Base-by-base conservation (phyloP, 2,329 filamentous ascomycete species). In the Penicillium sp. region DNA sequence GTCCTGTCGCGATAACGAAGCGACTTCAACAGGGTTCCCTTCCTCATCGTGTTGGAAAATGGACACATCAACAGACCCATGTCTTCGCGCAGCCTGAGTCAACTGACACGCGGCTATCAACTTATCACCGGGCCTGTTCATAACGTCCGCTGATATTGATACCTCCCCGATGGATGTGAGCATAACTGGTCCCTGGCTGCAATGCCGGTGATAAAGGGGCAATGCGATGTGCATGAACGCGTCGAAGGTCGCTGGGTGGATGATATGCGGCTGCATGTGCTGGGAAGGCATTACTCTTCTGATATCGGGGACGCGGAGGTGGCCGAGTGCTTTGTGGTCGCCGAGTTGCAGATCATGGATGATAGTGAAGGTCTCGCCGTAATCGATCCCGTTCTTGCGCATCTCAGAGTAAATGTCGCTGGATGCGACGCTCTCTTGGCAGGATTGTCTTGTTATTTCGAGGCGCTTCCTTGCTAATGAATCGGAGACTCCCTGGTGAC, bases 221-320 rank as follows among this genome's bases (percentile, higher is more conserved):
- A 58, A 35, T 13, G 30, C 56, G n/a, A 58, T 44, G 31, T 59
- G 56, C 56, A 59, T 52, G 11, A 52, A 47, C 5, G 56, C 56
- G 23, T 59, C 56, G 44, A 59, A 53, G 7, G 26, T 21, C 7
- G 48, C 49, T 3, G 56, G 56, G 11, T 59, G 56, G 56, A 59
- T 52, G 17, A 47, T 21, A 21, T 53, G 56, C 6, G 48, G 56
- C 31, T 52, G 48, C 44, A 31, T 29, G n/a, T 52, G 23, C 21
- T 38, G 29, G 4, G 56, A 46, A 0, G 56, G 56, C 56, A 59
- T 59, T 21, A n/a, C 15, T 5, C 13, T 35, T 26, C 7, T 35
- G 13, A 53, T 30, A 46, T 59, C 56, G 9, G 48, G 56, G 23
- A 53, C 19, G 7, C 30, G 15, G 13, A 59, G 19, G 19, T 46